Conservation (phyloP, 768 basidiomycete species). For the Mycena venus region DNA sequence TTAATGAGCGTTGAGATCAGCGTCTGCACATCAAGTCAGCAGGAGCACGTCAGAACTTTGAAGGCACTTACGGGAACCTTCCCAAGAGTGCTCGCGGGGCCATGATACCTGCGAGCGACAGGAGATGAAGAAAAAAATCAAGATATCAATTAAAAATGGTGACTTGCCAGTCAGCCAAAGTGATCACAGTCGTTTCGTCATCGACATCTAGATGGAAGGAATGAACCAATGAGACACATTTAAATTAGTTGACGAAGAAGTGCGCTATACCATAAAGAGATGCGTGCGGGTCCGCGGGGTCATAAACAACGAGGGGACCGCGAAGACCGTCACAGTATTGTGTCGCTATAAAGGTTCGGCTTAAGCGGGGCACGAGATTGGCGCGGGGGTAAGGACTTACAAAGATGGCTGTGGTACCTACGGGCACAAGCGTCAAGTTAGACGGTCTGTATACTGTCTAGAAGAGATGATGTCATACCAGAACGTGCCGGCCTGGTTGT, state of each 20-base stretch:
- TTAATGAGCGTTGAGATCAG: constrained; percentile 35
- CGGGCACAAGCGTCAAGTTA: no score
- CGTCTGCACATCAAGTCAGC: not conserved
- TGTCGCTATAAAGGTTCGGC: constrained; percentile 15
- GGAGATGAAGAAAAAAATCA: not conserved
- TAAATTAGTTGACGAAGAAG: not conserved
- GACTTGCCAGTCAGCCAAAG: constrained; percentile 44
- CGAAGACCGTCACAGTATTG: constrained; percentile 62
- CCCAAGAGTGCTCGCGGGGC: constrained; percentile 8
- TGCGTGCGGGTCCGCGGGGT: constrained; percentile 13
- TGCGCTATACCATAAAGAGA: not conserved
- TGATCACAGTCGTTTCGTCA: constrained; percentile 46
- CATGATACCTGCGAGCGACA: constrained; percentile 5
- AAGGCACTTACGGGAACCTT: not conserved
- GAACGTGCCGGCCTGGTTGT: constrained; percentile 44
- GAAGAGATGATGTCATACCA: no score
- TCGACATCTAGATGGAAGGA: constrained; percentile 46
- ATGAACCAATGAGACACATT: not conserved
- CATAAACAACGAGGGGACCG: constrained; percentile 53
- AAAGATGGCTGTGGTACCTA: constrained; percentile 50
- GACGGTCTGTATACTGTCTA: no score
- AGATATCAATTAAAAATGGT: not conserved
- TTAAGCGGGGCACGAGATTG: not conserved
- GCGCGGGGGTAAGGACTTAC: no score
- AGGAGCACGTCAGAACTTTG: not conserved